Evolutionary conservation across 2,329 filamentous ascomycete species (phyloP), one percentile per base, ranked within the genome.

Genomic region (Cladosporium sphaerospermum): DNA sequence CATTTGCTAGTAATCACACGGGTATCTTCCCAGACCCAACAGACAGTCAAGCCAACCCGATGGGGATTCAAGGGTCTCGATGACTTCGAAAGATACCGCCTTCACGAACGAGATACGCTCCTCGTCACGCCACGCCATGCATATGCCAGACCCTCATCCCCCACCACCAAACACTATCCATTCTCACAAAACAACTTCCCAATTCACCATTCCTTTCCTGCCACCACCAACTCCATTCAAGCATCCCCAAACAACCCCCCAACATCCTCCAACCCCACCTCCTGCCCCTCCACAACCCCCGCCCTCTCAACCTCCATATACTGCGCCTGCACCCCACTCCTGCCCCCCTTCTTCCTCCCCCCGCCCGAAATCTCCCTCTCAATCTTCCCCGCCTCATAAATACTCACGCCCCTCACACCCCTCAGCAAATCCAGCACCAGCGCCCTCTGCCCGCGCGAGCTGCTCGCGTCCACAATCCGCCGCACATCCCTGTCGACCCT

Each of bases 301-400:
- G 67, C 58, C n/a, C 40, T 39, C 16, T 62, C 58, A 2, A 74
- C 70, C 32, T 67, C 69, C 69, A 70, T 71, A 43, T 74, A 75
- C 59, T 70, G 64, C 54, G 71, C 67, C 59, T 70, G 61, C 45
- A 71, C 63, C 2, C 58, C 62, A 31, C 42, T 55, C 34, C 32
- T 53, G 40, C 48, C 39, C 53, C 60, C 62, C 50, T 55, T 55
- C 53, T 58, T 47, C 49, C 48, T 42, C 14, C 23, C 23, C 16
- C 16, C 16, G 33, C 33, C 33, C 33, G 33, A 34, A 45, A 40
- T 52, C 53, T 66, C 66, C 14, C 64, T 59, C 47, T 77, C 70
- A 19, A 99, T 83, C 69, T 89, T 93, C 23, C 93, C 93, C 75
- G 93, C 87, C 71, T 99, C 93, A 7, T 91, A 88, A 53, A 99